Percentiles rank a stretch among this genome's conserved stretches.
phyloP scores from a whole-genome alignment of 129 eudicot species.

The Ambrosia artemisiifolia region DNA sequence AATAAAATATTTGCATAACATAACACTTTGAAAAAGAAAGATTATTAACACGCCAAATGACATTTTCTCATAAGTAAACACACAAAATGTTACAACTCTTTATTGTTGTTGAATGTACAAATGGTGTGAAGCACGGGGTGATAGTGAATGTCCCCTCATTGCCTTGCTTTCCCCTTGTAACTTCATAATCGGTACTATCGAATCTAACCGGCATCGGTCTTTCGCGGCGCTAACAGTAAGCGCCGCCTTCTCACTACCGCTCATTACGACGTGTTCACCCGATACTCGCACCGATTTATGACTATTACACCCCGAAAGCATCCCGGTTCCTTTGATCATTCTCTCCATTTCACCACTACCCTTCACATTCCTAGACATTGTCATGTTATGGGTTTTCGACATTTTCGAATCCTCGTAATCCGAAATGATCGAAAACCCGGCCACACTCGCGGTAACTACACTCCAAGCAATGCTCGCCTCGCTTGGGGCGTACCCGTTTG shows the following conservation, averaged over 20 bases:
- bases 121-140: constrained; percentile 42
- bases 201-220: constrained; percentile 36
- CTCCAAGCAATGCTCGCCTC: constrained; percentile 98
- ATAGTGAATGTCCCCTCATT: constrained; percentile 30
- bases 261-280: constrained; percentile 34
- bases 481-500: constrained; percentile 76
- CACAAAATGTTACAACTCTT: constrained; percentile 22
- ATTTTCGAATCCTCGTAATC: constrained; percentile 41
- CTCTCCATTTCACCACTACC: constrained; percentile 18
- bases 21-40: constrained; percentile 15
- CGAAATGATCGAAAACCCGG: constrained; percentile 51
- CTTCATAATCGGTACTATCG: constrained; percentile 38
- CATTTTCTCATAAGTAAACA: not conserved
- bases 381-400: constrained; percentile 6
- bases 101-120: constrained; percentile 50
- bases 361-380: not conserved
- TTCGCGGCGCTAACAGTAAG: constrained; percentile 12
- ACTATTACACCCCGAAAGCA: constrained; percentile 68
- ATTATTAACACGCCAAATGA: constrained; percentile 18
- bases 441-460: constrained; percentile 78
- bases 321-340: constrained; percentile 28
- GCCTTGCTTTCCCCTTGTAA: constrained; percentile 53
- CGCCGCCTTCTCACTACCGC: constrained; percentile 15
- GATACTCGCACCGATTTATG: constrained; percentile 82
- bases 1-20: constrained; percentile 18